Evolutionary conservation across 1,139 yeast genomes (phyloP), one percentile per base, ranked within the genome.

Genomic region (Saccharomycopsis crataegensis): DNA sequence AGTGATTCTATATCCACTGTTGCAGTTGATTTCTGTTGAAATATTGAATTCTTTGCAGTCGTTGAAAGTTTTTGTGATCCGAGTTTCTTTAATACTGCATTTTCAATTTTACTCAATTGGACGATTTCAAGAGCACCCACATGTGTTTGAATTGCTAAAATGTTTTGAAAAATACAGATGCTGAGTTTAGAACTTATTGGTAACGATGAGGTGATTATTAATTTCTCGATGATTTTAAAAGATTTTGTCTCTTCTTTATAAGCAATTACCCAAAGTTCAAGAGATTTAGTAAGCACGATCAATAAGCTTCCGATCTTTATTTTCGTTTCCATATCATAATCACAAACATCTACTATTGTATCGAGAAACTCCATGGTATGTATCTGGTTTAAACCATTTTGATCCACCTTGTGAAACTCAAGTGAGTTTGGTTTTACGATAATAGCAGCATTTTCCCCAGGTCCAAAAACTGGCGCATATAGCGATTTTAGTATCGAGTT

Each of bases 61-160:
- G n/a, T 40, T 11, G 40, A 36, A 36, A n/a, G 40, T 11, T 11
- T 11, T 3, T 11, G 40, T 11, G n/a, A 22, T 42, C 44, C 9
- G 22, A 36, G 16, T 36, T 28, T 49, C 14, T 11, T 6, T 33
- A 28, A 9, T 17, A 31, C 28, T 31, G 3, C 11, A 12, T 43
- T 34, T 12, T 12, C 14, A 43, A 31, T 28, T 22, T 14, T 45
- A 11, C 17, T 7, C n/a, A 48, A 43, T 37, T 40, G 51, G 7
- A 49, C 22, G 6, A 14, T 12, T 36, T 46, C 46, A 17, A 46
- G n/a, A 8, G 43, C 11, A 6, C 49, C 40, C n/a, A 47, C 45
- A 46, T 50, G 53, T 7, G 44, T 8, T 22, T 50, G 53, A 5
- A 50, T 17, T 8, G 47, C n/a, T 36, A 50, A 14, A 7, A n/a